These are phyloP conservation scores for Primulina huaijiensis DNA, from an alignment of 257 asterid genomes.

Conservation along the genomic window DNA sequence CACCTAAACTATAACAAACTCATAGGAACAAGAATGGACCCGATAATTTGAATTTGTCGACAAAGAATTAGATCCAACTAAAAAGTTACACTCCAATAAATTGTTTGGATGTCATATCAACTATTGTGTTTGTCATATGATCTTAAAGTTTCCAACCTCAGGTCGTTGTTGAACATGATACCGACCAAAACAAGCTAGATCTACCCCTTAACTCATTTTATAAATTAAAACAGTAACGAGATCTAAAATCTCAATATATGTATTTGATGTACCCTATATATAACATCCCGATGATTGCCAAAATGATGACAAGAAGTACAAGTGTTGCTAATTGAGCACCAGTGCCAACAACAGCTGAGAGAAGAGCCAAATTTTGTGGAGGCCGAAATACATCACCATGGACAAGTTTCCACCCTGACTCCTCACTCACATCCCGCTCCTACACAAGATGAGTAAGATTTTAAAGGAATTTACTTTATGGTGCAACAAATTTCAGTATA, in stretches of 20 bases:
- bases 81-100: neutral
- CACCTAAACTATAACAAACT: neutral
- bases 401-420: conserved; percentile 95
- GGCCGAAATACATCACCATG: conserved; percentile 95
- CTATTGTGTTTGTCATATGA: neutral
- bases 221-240: neutral
- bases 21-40: neutral
- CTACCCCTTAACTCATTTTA: conserved; percentile 12
- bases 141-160: neutral
- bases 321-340: conserved; percentile 83
- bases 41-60: neutral
- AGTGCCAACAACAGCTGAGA: conserved; percentile 87
- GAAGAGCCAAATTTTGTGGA: conserved; percentile 57
- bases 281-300: conserved; percentile 74
- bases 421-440: conserved; percentile 86
- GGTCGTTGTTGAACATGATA: conserved; percentile 1
- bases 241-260: neutral
- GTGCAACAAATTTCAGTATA: conserved; percentile 4
- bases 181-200: conserved; percentile 1
- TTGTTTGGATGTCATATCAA: neutral
- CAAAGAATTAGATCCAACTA: neutral
- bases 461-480: neutral
- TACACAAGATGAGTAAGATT: conserved; percentile 25
- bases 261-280: conserved; percentile 63
- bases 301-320: conserved; percentile 64